Evolutionary conservation across 768 basidiomycete species (phyloP).

Genomic region (Cyclocybe aegerita): DNA sequence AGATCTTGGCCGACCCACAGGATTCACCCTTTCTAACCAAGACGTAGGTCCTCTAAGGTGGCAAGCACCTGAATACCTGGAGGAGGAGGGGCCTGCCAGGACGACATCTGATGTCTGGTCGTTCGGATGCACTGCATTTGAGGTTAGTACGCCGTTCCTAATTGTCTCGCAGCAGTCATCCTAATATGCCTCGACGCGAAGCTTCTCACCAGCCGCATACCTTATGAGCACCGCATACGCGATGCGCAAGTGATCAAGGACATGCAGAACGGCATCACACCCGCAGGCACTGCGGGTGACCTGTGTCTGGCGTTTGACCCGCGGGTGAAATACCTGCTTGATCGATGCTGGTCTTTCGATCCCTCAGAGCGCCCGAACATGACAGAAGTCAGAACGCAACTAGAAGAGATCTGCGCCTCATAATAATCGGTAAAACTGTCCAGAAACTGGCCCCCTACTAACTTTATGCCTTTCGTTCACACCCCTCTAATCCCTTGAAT

Average conservation of each 20-base stretch:
- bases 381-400: conserved; percentile 12
- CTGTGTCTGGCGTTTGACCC: conserved; percentile 7
- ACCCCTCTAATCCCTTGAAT: neutral
- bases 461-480: neutral
- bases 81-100: conserved; percentile 23
- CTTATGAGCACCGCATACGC: conserved; percentile 19
- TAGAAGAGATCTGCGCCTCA: conserved; percentile 13
- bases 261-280: conserved; percentile 19
- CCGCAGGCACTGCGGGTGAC: conserved; percentile 13
- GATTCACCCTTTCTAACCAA: conserved; percentile 27
- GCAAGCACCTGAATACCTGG: conserved; percentile 33
- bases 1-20: conserved; percentile 24
- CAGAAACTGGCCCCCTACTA: no score
- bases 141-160: conserved; percentile 18
- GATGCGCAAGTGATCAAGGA: conserved; percentile 21
- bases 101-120: conserved; percentile 32
- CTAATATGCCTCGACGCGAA: neutral
- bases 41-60: conserved; percentile 30
- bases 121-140: conserved; percentile 34
- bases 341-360: conserved; percentile 22
- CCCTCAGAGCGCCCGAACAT: conserved; percentile 19
- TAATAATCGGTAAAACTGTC: neutral
- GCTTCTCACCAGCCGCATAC: conserved; percentile 23
- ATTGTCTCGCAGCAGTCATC: neutral
- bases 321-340: conserved; percentile 14